Evolutionary conservation across 768 basidiomycete species (phyloP).

Genomic region (Butyriboletus loyo): DNA sequence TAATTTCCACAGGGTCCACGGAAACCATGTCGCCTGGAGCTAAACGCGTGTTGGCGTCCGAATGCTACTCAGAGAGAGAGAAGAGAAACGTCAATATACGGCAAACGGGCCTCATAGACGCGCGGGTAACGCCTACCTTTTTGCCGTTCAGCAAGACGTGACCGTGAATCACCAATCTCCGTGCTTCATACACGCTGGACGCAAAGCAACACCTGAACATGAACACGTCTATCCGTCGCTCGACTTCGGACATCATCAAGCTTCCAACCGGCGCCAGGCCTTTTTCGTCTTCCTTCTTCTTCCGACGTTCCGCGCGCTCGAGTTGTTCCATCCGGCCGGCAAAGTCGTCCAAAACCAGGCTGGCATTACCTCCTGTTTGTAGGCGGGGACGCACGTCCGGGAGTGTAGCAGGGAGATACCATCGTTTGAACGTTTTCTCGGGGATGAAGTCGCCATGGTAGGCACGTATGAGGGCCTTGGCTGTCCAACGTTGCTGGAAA

Average conservation of each 20-base stretch:
- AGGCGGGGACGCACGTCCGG: slow-evolving; percentile 76
- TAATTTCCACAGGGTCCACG: slow-evolving; percentile 77
- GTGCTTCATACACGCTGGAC: slow-evolving; percentile 85
- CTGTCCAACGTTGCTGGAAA: slow-evolving; percentile 89
- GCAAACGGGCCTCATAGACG: background rate
- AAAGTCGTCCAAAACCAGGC: slow-evolving; percentile 50
- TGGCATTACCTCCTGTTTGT: slow-evolving; percentile 36
- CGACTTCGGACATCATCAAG: slow-evolving; percentile 94
- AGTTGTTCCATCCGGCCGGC: slow-evolving; percentile 49
- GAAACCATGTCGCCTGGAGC: slow-evolving; percentile 95
- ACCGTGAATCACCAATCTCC: slow-evolving; percentile 82
- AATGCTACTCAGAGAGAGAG: slow-evolving; percentile 49
- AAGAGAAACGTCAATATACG: background rate
- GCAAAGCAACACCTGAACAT: slow-evolving; percentile 88
- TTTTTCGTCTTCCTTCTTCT: slow-evolving; percentile 52
- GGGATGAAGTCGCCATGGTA: slow-evolving; percentile 96
- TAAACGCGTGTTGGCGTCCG: slow-evolving; percentile 79
- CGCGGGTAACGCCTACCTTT: slow-evolving; percentile 53
- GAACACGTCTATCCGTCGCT: slow-evolving; percentile 89
- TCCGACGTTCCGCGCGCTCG: slow-evolving; percentile 42
- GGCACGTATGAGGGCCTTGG: slow-evolving; percentile 82
- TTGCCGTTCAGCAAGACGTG: slow-evolving; percentile 86
- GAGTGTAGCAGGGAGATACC: slow-evolving; percentile 85
- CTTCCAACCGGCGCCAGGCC: slow-evolving; percentile 88
- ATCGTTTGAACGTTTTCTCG: slow-evolving; percentile 90